Evolutionary conservation across 1,139 yeast genomes (phyloP).

Genomic region (Wickerhamomyces sp.): DNA sequence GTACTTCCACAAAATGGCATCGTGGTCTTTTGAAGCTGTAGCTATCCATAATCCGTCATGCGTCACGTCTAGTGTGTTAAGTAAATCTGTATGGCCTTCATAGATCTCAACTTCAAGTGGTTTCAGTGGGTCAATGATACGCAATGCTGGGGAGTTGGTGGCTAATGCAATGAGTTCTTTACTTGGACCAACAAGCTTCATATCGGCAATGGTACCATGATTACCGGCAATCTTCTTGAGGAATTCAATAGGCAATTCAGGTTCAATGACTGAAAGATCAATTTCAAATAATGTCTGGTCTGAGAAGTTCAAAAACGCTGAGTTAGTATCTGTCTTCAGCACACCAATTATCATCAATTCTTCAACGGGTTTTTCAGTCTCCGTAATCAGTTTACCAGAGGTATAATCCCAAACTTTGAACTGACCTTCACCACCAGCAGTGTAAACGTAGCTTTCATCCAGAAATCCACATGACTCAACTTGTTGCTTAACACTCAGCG

Average conservation of each 20-base stretch:
- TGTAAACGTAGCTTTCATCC: constrained; percentile 76
- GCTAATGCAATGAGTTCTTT: constrained; percentile 66
- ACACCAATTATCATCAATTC: constrained; percentile 65
- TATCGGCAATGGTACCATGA: constrained; percentile 92
- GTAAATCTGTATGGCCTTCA: constrained; percentile 82
- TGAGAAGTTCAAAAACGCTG: constrained; percentile 49
- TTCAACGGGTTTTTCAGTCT: constrained; percentile 52
- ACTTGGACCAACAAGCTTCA: constrained; percentile 68
- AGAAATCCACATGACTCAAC: constrained; percentile 80
- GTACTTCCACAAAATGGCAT: constrained; percentile 78
- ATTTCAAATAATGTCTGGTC: constrained; percentile 77
- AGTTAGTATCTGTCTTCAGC: constrained; percentile 29
- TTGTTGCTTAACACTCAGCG: constrained; percentile 70
- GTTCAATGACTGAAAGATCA: constrained; percentile 29
- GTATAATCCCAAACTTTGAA: constrained; percentile 56
- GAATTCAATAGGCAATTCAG: constrained; percentile 36
- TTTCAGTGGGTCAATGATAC: constrained; percentile 55
- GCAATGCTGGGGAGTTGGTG: constrained; percentile 88
- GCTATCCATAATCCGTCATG: constrained; percentile 84
- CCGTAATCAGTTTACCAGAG: constrained; percentile 61
- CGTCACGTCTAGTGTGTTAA: constrained; percentile 74
- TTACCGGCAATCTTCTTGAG: constrained; percentile 74
- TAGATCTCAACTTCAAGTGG: constrained; percentile 61
- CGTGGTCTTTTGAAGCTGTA: constrained; percentile 88
- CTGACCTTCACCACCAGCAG: constrained; percentile 79